Conservation (phyloP, 2,329 filamentous ascomycete species). For the Neofusicoccum ribis region DNA sequence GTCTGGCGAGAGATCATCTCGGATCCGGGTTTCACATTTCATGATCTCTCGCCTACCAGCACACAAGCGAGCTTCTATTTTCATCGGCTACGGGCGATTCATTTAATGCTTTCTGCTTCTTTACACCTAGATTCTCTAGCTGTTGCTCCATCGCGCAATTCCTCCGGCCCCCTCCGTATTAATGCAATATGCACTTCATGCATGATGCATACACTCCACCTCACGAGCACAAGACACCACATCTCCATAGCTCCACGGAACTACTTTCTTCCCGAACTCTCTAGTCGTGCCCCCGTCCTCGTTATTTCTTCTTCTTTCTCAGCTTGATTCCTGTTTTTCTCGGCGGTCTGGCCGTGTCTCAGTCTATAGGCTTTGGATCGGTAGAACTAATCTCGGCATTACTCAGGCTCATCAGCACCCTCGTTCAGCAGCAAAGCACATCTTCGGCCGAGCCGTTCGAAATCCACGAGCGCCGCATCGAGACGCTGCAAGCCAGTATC, state of each 20-base stretch:
- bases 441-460: conserved; percentile 2
- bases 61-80: conserved; percentile 14
- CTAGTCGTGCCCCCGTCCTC: background rate
- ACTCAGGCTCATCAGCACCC: background rate
- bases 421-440: conserved; percentile 7
- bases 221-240: background rate
- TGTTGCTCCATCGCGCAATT: background rate
- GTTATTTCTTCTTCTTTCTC: background rate
- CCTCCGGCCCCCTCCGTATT: background rate
- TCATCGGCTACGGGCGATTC: background rate
- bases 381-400: background rate
- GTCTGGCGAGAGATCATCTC: conserved; percentile 13
- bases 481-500: conserved; percentile 6
- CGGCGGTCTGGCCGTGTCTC: background rate
- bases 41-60: background rate
- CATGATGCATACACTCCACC: background rate
- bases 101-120: background rate
- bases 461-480: conserved; percentile 12
- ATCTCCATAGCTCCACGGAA: background rate
- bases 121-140: background rate
- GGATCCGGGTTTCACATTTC: conserved; percentile 15
- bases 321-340: background rate
- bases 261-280: background rate
- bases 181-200: background rate
- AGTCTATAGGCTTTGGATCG: background rate